Evolutionary conservation across 495 filamentous ascomycete genomes (phyloP).

Genomic region (Aspergillus coremiiformis): DNA sequence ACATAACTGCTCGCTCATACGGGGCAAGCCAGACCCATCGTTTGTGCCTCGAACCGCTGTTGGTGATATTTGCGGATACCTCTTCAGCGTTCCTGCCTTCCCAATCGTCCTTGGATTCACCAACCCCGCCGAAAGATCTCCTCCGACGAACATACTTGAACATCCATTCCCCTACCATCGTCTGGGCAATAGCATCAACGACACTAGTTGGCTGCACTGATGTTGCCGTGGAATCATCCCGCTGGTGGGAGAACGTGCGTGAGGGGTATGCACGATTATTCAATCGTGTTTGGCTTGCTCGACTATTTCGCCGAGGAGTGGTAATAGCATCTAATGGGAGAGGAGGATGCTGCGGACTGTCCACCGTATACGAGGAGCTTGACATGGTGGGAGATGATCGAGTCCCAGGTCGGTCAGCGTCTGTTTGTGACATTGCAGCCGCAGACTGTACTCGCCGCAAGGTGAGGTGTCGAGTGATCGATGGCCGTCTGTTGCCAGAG

Average conservation of each 20-base stretch:
- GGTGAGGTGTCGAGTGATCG: conserved; percentile 34
- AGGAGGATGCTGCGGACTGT: conserved; percentile 66
- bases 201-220: conserved; percentile 66
- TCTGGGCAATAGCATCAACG: conserved; percentile 96
- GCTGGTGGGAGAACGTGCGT: conserved; percentile 23
- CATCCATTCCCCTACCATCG: conserved; percentile 99
- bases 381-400: conserved; percentile 61
- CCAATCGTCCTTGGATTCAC: conserved; percentile 58
- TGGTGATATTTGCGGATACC: conserved; percentile 47
- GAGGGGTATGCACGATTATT: conserved; percentile 18
- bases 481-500: conserved; percentile 27
- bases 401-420: conserved; percentile 42
- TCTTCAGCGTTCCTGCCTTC: conserved; percentile 45
- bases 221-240: conserved; percentile 50
- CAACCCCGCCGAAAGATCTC: conserved; percentile 70
- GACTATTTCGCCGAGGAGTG: conserved; percentile 35
- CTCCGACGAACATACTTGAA: conserved; percentile 93
- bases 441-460: conserved; percentile 81
- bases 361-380: conserved; percentile 54
- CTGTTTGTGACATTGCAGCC: conserved; percentile 53
- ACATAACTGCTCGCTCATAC: conserved; percentile 91
- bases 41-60: conserved; percentile 69
- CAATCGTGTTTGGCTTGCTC: conserved; percentile 11
- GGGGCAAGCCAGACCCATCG: conserved; percentile 98
- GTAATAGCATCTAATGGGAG: conserved; percentile 68